Evolutionary conservation across 805 yeast genomes (phyloP), one percentile per base, ranked within the genome.

Genomic region (Ascoidea tarda): DNA sequence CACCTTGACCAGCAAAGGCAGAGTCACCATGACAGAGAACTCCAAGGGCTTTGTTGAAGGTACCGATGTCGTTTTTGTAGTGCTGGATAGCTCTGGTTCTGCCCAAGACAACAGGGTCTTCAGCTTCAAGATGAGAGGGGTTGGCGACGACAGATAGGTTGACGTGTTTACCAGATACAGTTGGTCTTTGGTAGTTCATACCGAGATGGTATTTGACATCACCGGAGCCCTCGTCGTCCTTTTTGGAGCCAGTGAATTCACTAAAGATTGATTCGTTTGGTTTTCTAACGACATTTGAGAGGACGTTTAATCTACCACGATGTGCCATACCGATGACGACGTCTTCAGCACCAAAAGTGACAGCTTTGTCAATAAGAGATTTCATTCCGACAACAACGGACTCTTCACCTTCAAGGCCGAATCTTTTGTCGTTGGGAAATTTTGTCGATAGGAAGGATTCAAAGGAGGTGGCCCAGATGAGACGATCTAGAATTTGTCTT

Each of bases 321-420:
- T 93, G 99, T 52, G 99, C 97, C 98, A 93, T 93, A 75, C 99
- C 99, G 62, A 93, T 84, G 63, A 91, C 95, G 57, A 93, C 82
- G 68, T 91, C 98, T 71, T 90, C 96, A 51, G 91, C 84, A 62
- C 99, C 99, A 57, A 75, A 72, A 59, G 86, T 95, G 50, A 90
- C 98, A 48, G 96, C 78, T 59, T 89, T 82, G 71, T 93, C 99
- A 66, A 93, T 89, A 66, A 93, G 69, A 50, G 96, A 85, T 75
- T 93, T 93, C 77, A 93, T 83, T 74, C 98, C 99, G 49, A 98
- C 98, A 50, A 93, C 87, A 63, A 87, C 85, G 50, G 96, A 76
- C 74, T 93, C 99, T 59, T 95, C 96, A 75, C 99, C 99, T 76
- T 93, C 99, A 55, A 93, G 76, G 70, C 99, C 99, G 65, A 93